Evolutionary conservation across 352 stramenopile species (phyloP).

Genomic region (Phytophthora cajani): DNA sequence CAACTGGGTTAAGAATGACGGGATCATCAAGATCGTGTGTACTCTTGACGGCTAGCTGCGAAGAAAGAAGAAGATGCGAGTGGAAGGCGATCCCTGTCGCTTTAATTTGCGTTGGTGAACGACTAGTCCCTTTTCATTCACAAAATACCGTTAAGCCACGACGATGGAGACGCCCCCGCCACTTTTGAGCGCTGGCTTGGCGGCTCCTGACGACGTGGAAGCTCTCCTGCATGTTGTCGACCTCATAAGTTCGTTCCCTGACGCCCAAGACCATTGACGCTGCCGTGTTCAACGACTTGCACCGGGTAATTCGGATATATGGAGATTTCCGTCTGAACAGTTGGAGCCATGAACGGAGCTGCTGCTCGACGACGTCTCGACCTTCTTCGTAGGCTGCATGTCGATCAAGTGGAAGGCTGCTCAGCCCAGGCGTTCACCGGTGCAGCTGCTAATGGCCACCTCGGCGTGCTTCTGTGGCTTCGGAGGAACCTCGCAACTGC

Average conservation of each 20-base stretch:
- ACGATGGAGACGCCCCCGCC: neutral
- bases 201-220: neutral
- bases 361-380: neutral
- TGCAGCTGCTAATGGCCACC: neutral
- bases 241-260: neutral
- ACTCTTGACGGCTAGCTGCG: neutral
- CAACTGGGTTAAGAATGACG: no score
- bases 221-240: neutral
- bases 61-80: neutral
- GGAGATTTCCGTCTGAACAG: neutral
- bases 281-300: neutral
- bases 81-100: neutral
- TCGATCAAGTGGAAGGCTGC: neutral
- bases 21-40: no score
- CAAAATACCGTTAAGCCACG: neutral
- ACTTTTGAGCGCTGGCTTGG: neutral
- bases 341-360: neutral
- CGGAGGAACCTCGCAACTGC: neutral
- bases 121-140: neutral
- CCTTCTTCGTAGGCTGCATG: neutral
- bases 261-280: neutral
- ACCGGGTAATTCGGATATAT: neutral
- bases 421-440: neutral
- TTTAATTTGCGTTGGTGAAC: neutral
- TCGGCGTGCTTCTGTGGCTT: neutral